Base-by-base conservation (phyloP, 306 rosid genomes). In the Rosa chinensis region DNA sequence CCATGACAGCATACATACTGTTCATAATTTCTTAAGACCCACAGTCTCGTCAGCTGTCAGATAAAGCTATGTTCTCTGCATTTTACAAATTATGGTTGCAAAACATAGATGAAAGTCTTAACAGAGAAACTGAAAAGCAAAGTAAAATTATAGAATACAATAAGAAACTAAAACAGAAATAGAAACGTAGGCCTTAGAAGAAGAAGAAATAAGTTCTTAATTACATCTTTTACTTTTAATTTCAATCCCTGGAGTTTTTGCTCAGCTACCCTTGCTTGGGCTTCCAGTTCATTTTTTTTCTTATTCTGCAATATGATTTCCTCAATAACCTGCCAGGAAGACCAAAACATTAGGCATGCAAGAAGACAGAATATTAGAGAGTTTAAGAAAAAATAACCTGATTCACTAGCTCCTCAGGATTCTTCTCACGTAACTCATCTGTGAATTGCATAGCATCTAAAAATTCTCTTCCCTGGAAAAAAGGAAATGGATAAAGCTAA, bases 231-330 rank as follows among this genome's bases (percentile, higher is more conserved):
- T 50, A 72, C 35, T 56, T 71, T 81, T 12, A 72, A 64, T 47
- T 66, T 70, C 75, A 82, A 32, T 17, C 71, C 70, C 21, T 45
- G 73, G 7, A 64, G 78, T 77, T 75, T 85, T 69, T 70, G 77
- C 50, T 78, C 79, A 55, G 72, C 66, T 23, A 68, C 12, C 10
- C 45, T 70, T 49, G 70, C 88, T 23, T 64, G 78, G 70, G 75
- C 72, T 73, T 77, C 84, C 58, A 76, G 76, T 76, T 49, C 78
- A 75, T 78, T 63, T 67, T 73, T 79, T 66, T 23, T 75, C 77
- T 8, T 17, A 53, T 75, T 69, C 53, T 79, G 79, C 58, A 67
- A 69, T 52, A 58, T 37, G 18, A 85, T 71, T 17, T 82, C 78
- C 53, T 64, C 76, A 53, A 53, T 67, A 72, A 82, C 78, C 86